A percentile compares a stretch with the other conserved stretches of the same genome.
Evolutionary conservation across 2,329 filamentous ascomycete genomes (phyloP).

Genomic region (Cladobotryum mycophilum): DNA sequence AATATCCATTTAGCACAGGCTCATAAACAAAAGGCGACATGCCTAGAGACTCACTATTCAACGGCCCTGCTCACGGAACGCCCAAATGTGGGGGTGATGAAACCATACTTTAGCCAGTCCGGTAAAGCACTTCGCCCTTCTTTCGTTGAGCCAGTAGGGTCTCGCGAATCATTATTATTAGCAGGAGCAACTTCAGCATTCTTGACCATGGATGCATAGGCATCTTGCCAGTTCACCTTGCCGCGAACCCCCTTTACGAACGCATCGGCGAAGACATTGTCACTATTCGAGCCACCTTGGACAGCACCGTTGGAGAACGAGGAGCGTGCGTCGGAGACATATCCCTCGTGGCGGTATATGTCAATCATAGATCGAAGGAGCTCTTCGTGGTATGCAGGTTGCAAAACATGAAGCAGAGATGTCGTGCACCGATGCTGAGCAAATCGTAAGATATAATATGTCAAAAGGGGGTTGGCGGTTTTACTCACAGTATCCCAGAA

Average conservation of each 20-base stretch:
- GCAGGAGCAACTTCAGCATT: conserved; percentile 58
- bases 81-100: conserved; percentile 56
- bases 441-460: not conserved
- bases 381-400: conserved; percentile 57
- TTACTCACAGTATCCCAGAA: conserved; percentile 48
- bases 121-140: conserved; percentile 63
- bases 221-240: conserved; percentile 57
- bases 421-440: conserved; percentile 56
- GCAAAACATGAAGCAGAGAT: conserved; percentile 57
- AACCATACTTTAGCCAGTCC: conserved; percentile 60
- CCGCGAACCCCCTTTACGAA: conserved; percentile 62
- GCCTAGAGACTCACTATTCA: conserved; percentile 45
- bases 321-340: conserved; percentile 58
- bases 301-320: conserved; percentile 64
- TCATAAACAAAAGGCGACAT: not conserved
- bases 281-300: conserved; percentile 64
- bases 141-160: conserved; percentile 55
- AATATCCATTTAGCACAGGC: not conserved
- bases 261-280: conserved; percentile 67
- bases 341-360: conserved; percentile 59
- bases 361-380: conserved; percentile 62
- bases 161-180: conserved; percentile 52
- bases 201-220: conserved; percentile 57
- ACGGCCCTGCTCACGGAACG: conserved; percentile 59
- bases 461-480: too few species aligned